Conservation (phyloP, 2,329 filamentous ascomycete species). For the Trichoderma atroviride region DNA sequence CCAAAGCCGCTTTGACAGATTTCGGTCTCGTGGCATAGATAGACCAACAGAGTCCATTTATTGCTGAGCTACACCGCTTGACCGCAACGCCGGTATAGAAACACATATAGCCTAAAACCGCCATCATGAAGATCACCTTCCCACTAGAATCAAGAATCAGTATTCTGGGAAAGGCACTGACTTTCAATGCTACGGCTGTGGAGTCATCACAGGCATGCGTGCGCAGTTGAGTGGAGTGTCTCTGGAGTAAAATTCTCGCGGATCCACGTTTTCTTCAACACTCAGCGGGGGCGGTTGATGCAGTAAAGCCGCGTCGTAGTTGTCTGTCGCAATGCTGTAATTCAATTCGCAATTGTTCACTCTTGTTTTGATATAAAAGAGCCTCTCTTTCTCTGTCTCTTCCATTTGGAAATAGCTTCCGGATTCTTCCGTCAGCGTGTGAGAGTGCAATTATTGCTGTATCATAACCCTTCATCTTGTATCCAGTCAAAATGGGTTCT, state of each 20-base stretch:
- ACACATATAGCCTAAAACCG: not conserved
- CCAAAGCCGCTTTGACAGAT: not conserved
- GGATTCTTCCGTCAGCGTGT: not conserved
- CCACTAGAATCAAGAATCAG: not conserved
- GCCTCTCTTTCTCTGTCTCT: not conserved
- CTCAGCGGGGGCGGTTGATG: not conserved
- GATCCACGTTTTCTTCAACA: conserved; percentile 1
- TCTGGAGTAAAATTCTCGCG: not conserved
- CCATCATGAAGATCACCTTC: conserved; percentile 1
- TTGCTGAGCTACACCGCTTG: not conserved
- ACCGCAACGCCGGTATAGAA: not conserved
- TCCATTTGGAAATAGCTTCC: not conserved
- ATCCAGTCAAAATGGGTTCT: conserved; percentile 25
- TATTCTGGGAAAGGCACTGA: not conserved
- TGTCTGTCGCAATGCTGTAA: not conserved
- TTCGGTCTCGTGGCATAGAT: not conserved
- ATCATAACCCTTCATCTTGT: not conserved
- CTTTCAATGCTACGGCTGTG: conserved; percentile 1
- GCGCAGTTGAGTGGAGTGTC: conserved; percentile 1
- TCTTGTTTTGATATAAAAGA: not conserved
- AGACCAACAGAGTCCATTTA: not conserved
- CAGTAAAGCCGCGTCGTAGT: too few relatives aligned
- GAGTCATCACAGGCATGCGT: not conserved
- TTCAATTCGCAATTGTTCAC: not conserved
- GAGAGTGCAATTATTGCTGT: too few relatives aligned